Percentiles rank a stretch among this genome's conserved stretches.
These are phyloP conservation scores for Epichloe festucae DNA, from an alignment of 2,329 filamentous ascomycete genomes.

Conservation along the genomic window DNA sequence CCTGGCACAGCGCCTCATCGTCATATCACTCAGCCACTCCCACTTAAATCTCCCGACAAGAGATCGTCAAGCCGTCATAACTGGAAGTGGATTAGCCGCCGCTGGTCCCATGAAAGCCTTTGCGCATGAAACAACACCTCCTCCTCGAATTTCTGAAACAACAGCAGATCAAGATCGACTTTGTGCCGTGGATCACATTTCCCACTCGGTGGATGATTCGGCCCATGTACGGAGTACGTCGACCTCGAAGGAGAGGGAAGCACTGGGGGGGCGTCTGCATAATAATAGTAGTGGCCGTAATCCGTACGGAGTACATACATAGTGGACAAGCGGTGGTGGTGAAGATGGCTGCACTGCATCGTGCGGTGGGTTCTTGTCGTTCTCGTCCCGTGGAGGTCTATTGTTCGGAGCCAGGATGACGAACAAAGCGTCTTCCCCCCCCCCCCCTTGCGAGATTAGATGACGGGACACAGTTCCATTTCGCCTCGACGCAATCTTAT, in stretches of 20 bases:
- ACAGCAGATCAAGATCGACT: slow-evolving; percentile 13
- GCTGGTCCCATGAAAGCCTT: background rate
- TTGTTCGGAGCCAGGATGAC: no score
- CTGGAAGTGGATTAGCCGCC: background rate
- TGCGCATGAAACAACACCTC: background rate
- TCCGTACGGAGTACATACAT: no score
- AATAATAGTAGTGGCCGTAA: no score
- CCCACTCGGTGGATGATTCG: background rate
- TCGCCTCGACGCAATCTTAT: no score
- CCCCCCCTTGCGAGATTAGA: no score
- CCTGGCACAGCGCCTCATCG: background rate
- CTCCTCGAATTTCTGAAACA: slow-evolving; percentile 10
- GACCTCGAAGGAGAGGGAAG: background rate
- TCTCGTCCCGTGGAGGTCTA: no score
- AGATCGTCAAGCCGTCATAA: background rate
- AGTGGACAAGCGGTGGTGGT: no score
- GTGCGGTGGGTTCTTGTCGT: no score
- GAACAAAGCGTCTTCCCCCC: no score
- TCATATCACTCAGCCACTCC: background rate
- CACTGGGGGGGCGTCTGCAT: no score
- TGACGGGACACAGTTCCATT: no score
- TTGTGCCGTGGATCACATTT: background rate
- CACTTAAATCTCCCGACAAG: background rate
- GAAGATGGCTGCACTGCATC: no score
- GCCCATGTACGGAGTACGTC: background rate